A percentile compares a stretch with the other conserved stretches of the same genome.
Evolutionary conservation across 1,284 basidiomycete species (phyloP).

Genomic region (Macrocystidia cucumis): DNA sequence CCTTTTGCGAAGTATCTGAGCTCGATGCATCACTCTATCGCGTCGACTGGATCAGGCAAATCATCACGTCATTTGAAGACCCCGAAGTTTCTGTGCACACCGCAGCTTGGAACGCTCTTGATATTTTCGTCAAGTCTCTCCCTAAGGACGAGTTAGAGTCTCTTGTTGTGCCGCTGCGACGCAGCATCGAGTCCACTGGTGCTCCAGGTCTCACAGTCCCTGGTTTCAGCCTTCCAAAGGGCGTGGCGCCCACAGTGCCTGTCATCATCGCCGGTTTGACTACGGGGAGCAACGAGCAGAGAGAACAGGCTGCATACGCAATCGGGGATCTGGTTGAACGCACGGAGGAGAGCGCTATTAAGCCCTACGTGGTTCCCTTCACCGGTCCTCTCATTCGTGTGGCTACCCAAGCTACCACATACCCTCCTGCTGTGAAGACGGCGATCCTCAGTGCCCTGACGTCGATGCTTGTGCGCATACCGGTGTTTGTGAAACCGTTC

Average conservation of each 20-base stretch:
- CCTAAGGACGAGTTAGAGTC: slow-evolving; percentile 92
- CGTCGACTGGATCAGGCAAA: slow-evolving; percentile 93
- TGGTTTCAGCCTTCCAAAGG: slow-evolving; percentile 88
- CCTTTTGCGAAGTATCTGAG: slow-evolving; percentile 78
- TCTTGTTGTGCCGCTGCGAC: slow-evolving; percentile 81
- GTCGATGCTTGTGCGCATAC: slow-evolving; percentile 79
- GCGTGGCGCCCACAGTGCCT: slow-evolving; percentile 82
- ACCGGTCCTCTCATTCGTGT: slow-evolving; percentile 96
- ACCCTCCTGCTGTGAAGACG: slow-evolving; percentile 87
- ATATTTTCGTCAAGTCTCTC: slow-evolving; percentile 84
- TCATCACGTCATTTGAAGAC: slow-evolving; percentile 86
- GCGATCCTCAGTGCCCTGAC: slow-evolving; percentile 81
- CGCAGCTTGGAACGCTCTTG: slow-evolving; percentile 80
- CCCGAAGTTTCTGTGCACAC: slow-evolving; percentile 67
- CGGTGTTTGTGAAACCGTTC: slow-evolving; percentile 92
- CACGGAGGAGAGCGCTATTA: slow-evolving; percentile 85
- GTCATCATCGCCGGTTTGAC: slow-evolving; percentile 87
- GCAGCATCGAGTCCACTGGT: slow-evolving; percentile 85
- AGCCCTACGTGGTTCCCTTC: slow-evolving; percentile 94
- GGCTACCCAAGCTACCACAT: slow-evolving; percentile 80
- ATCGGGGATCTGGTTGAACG: slow-evolving; percentile 93
- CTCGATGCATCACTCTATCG: slow-evolving; percentile 81
- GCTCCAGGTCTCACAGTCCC: slow-evolving; percentile 74
- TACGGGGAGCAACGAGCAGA: slow-evolving; percentile 75
- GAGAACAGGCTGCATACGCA: slow-evolving; percentile 91